phyloP scores from a whole-genome alignment of 768 basidiomycete genomes.

The Lanmaoa rubissima region DNA sequence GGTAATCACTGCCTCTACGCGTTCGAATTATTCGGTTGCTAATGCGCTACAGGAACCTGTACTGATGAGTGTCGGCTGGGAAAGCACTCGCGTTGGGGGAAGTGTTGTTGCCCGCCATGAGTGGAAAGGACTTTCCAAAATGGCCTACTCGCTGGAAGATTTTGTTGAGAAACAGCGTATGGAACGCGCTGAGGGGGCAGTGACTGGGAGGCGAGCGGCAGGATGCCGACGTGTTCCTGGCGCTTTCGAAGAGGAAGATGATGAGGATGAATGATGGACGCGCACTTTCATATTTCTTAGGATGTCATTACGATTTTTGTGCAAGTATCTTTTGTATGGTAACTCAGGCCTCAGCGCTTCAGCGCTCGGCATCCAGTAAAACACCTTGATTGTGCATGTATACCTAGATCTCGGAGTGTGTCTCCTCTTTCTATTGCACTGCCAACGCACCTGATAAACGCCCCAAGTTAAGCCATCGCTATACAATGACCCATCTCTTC shows the following conservation, averaged over 20 bases:
- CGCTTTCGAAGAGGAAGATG: conserved; percentile 26
- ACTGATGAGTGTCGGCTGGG: conserved; percentile 92
- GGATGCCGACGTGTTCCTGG: conserved; percentile 25
- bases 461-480: background rate
- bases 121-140: conserved; percentile 90
- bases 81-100: conserved; percentile 49
- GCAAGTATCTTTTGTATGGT: background rate
- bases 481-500: conserved; percentile 20
- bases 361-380: no score
- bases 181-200: conserved; percentile 32
- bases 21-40: background rate
- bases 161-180: conserved; percentile 56
- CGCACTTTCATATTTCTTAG: background rate
- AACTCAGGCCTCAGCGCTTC: no score
- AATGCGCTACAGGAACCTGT: conserved; percentile 64
- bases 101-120: conserved; percentile 90
- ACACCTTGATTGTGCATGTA: background rate
- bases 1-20: conserved; percentile 36
- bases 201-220: conserved; percentile 5
- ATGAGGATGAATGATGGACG: conserved; percentile 10
- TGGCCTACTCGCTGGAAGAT: conserved; percentile 65
- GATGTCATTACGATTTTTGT: background rate
- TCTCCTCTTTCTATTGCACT: background rate
- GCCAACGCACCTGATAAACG: conserved; percentile 1
- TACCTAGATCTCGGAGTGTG: background rate